Evolutionary conservation across 1,284 basidiomycete species (phyloP), one percentile per base, ranked within the genome.

Genomic region (Schizophyllum commune): DNA sequence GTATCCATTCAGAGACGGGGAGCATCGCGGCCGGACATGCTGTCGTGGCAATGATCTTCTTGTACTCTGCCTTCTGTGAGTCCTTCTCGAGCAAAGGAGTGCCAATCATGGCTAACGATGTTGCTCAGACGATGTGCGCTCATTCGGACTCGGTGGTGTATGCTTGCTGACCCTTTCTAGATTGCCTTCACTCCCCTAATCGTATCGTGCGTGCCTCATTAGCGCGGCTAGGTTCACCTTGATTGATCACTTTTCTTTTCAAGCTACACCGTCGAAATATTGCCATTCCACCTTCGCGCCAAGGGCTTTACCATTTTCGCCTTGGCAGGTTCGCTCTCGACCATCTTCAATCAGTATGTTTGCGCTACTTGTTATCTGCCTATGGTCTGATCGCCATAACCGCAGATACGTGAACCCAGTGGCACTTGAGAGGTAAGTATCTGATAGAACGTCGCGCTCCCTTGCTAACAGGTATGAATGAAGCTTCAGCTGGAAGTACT

Each of bases 281-380:
- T 85, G 57, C 83, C 83, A 0, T 83, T 75, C 70, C 69, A 76
- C 17, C 73, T 87, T 55, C 82, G 85, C 52, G 81, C 85, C 20
- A 86, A 86, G 71, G 85, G 83, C 20, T 79, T 84, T 69, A 82
- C 79, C 22, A 71, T 86, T 11, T 83, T 80, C 73, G 80, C 79
- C 69, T 79, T 84, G 63, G 65, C 75, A 19, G 72, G 83, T 53
- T 80, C 80, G 7, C 64, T 80, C 4, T 79, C 83, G 0, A 69
- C 83, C 33, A 79, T 83, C 58, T 84, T 86, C 77, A 87, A 87
- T 70, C 83, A 86, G 68, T 71, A 54, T 62, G 66, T 20, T 13
- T 39, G 7, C 34, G 6, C 34, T 13, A 17, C 17, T 21, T 17
- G 55, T 19, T 60, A 6, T 39, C 6, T 6, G 34, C 34, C 34